Evolutionary conservation across 2,329 filamentous ascomycete species (phyloP), one percentile per base, ranked within the genome.

Genomic region (Ophiocordyceps camponoti-rufipedis): DNA sequence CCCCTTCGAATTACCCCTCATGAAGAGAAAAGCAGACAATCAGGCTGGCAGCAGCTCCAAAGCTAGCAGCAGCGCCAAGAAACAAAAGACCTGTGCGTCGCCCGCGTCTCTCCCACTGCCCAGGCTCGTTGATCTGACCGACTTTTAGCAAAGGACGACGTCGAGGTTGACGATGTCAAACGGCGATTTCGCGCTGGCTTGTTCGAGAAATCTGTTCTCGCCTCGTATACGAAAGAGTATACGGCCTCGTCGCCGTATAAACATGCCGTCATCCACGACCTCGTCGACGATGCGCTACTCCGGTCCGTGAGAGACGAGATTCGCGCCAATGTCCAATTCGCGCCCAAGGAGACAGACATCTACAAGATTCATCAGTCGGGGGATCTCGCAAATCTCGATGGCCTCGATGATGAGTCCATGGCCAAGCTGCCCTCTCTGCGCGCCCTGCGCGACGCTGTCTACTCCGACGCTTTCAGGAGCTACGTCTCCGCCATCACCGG

Each of bases 291-390:
- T 55, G 63, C 70, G 43, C 79, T 98, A 16, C 76, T 98, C 42
- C 88, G 88, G 56, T 72, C 76, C 46, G 91, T 98, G 48, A 87
- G 91, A 58, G 67, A 74, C 56, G 91, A 98, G 67, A 89, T 96
- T 62, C 81, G 82, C 62, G 73, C 82, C 53, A 88, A 94, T 58
- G 84, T 98, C 53, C 80, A 85, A 53, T 98, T 98, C 67, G 95
- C 91, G 12, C 88, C 88, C 55, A 98, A 98, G 64, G 91, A 98
- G 65, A 98, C 91, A 43, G 91, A 98, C 62, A 98, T 98, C 55
- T 98, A 98, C 75, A 94, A 93, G 66, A 96, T 98, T 58, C 88
- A 95, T 72, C 91, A 98, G 69, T 96, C 89, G 5, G 91, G 91
- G 52, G 91, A 98, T 61, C 74, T 98, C 32, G 91, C 91, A 42